Conservation (phyloP, 1,284 basidiomycete species). For the Limonomyces culmigenus region DNA sequence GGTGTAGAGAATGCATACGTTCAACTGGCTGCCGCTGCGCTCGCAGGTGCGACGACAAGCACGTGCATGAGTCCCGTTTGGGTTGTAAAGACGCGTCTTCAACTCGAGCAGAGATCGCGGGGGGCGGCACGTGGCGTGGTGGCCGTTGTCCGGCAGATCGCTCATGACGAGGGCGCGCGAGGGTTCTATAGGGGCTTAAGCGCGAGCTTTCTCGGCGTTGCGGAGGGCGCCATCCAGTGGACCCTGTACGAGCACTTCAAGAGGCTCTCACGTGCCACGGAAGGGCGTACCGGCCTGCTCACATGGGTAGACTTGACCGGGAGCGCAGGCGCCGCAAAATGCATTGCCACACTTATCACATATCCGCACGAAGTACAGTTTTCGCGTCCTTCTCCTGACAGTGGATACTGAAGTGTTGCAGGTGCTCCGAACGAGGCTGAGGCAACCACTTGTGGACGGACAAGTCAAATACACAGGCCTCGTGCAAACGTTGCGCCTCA, state of each 20-base stretch:
- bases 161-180: conserved; percentile 66
- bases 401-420: conserved; percentile 13
- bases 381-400: not conserved
- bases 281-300: conserved; percentile 33
- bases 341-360: conserved; percentile 83
- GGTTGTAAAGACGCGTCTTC: conserved; percentile 95
- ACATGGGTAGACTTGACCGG: conserved; percentile 76
- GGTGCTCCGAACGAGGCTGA: conserved; percentile 84
- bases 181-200: conserved; percentile 94
- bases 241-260: conserved; percentile 86
- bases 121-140: conserved; percentile 12
- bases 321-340: conserved; percentile 88
- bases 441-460: conserved; percentile 68
- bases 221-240: conserved; percentile 97
- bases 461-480: conserved; percentile 80
- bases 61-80: conserved; percentile 95
- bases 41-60: conserved; percentile 76
- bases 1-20: conserved; percentile 76
- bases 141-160: conserved; percentile 53
- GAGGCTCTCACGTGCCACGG: conserved; percentile 32
- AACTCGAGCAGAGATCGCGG: conserved; percentile 31
- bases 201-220: conserved; percentile 91
- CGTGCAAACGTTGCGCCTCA: conserved; percentile 68
- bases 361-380: conserved; percentile 88
- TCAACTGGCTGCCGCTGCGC: conserved; percentile 75